Evolutionary conservation across 495 filamentous ascomycete genomes (phyloP).

Genomic region (Terfezia boudieri): DNA sequence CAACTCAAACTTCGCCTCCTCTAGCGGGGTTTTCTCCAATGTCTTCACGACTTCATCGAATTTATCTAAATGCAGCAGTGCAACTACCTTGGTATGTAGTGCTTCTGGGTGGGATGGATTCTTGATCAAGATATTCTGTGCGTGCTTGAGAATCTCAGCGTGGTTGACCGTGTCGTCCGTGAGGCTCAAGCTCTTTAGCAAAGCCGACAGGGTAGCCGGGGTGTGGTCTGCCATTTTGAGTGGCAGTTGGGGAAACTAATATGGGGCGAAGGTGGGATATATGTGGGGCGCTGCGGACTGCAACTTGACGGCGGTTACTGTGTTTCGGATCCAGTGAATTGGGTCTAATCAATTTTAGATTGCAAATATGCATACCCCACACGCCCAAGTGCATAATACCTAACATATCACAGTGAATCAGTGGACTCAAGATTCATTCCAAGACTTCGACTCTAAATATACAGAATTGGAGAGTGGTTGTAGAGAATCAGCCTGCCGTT

Average conservation of each 20-base stretch:
- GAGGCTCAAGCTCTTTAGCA: slow-evolving; percentile 23
- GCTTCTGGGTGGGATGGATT: slow-evolving; percentile 41
- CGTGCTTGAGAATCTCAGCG: slow-evolving; percentile 45
- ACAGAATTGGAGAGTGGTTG: no score
- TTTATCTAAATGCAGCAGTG: slow-evolving; percentile 79
- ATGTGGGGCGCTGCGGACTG: no score
- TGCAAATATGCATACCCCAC: no score
- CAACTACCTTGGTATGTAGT: slow-evolving; percentile 59
- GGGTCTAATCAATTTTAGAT: no score
- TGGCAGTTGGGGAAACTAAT: neutral
- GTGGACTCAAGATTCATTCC: no score
- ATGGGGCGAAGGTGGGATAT: no score
- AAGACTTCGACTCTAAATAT: no score
- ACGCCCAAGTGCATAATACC: no score
- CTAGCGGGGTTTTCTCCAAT: slow-evolving; percentile 30
- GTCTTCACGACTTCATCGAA: slow-evolving; percentile 69
- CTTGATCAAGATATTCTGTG: slow-evolving; percentile 43
- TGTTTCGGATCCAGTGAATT: no score
- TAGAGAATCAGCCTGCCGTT: no score
- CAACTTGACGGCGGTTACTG: no score
- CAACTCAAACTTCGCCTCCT: slow-evolving; percentile 53
- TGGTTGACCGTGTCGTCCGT: slow-evolving; percentile 45
- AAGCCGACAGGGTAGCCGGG: slow-evolving; percentile 12
- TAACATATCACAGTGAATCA: no score
- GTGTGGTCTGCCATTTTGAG: slow-evolving; percentile 10